Conservation (phyloP, 2,329 filamentous ascomycete genomes). For the Escovopsis sp. region DNA sequence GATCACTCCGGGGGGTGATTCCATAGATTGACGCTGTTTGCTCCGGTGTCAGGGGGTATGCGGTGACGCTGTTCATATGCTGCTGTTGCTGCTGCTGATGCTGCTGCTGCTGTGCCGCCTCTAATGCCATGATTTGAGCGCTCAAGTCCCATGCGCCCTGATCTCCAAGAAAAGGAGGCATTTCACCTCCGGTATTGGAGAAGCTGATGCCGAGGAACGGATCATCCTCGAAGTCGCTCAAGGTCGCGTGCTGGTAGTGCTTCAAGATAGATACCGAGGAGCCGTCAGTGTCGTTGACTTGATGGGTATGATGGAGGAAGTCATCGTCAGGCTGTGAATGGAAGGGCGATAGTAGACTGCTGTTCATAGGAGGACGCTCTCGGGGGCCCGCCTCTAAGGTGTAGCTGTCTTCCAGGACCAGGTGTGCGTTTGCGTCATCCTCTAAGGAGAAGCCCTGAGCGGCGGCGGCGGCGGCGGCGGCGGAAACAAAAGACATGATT, state of each 20-base stretch:
- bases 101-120: too few relatives aligned
- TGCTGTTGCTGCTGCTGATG: background rate
- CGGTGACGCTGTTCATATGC: slow-evolving; percentile 10
- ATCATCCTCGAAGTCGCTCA: slow-evolving; percentile 32
- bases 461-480: slow-evolving; percentile 9
- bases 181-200: slow-evolving; percentile 23
- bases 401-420: slow-evolving; percentile 17
- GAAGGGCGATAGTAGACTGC: slow-evolving; percentile 27
- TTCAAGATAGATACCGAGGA: slow-evolving; percentile 34
- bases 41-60: slow-evolving; percentile 36
- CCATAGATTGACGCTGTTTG: slow-evolving; percentile 34
- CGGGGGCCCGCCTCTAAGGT: slow-evolving; percentile 19
- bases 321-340: slow-evolving; percentile 25
- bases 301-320: slow-evolving; percentile 16
- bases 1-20: slow-evolving; percentile 25
- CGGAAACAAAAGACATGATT: slow-evolving; percentile 31
- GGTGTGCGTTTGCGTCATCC: slow-evolving; percentile 17
- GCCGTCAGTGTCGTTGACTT: slow-evolving; percentile 33
- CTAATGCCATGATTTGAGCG: background rate
- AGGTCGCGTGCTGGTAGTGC: slow-evolving; percentile 35
- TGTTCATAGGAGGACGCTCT: slow-evolving; percentile 17
- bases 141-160: slow-evolving; percentile 7
- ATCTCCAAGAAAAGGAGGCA: slow-evolving; percentile 31
- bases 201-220: slow-evolving; percentile 38
- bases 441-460: slow-evolving; percentile 26